These are phyloP conservation scores for Teratosphaeria epicoccoides DNA, from an alignment of 2,329 filamentous ascomycete species.

Conservation along the genomic window DNA sequence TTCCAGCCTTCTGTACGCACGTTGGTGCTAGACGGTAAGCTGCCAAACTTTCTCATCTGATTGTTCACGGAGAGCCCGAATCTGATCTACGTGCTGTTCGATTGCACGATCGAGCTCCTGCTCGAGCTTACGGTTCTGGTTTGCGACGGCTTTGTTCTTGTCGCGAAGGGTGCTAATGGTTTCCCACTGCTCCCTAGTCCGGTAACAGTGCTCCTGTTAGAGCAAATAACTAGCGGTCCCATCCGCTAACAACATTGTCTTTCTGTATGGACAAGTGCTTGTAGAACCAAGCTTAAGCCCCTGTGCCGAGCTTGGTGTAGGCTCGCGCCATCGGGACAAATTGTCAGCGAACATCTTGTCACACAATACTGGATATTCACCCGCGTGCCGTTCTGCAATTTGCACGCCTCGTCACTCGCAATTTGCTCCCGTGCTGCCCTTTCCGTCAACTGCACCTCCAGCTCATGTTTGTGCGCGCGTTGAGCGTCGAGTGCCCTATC, in stretches of 20 bases:
- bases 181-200: no score
- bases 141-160: background rate
- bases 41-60: background rate
- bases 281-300: background rate
- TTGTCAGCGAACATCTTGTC: background rate
- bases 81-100: background rate
- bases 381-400: background rate
- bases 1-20: background rate
- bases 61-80: background rate
- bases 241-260: background rate
- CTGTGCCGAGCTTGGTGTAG: background rate
- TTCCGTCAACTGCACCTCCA: background rate
- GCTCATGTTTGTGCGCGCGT: background rate
- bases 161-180: background rate
- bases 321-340: background rate
- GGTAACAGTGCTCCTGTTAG: background rate
- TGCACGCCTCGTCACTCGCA: background rate
- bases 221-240: background rate
- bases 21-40: background rate
- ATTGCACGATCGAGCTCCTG: background rate
- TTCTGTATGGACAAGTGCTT: background rate
- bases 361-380: background rate
- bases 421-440: background rate
- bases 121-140: background rate
- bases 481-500: no score